Evolutionary conservation across 495 filamentous ascomycete genomes (phyloP), one percentile per base, ranked within the genome.

Genomic region (Thermothielavioides terrestris): DNA sequence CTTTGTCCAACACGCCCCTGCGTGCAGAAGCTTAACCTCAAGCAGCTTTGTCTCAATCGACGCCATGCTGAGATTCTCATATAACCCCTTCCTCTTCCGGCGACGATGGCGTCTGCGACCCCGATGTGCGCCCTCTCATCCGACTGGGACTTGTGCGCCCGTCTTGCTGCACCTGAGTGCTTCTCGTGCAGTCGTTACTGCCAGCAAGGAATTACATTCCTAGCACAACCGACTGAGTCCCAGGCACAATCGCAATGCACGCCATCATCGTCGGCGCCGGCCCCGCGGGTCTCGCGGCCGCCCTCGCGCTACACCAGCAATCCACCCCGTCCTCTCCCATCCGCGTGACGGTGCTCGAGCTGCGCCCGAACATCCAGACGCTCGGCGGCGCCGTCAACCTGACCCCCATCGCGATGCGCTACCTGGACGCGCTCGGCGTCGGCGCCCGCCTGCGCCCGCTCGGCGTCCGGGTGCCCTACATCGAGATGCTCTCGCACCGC

Each of bases 361-460:
- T 78, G 35, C 74, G 80, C 35, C 67, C 77, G 15, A n/a, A 25
- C 22, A 56, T 72, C 11, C 75, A 74, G 3, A 77, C 77, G 3
- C 76, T 80, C 11, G 80, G 80, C 22, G 80, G 80, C 22, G 76
- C 78, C 10, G 74, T 84, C 46, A 82, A 81, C 61, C 66, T 84
- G 17, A 81, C 80, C 1, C 80, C 80, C 2, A 77, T 78, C 23
- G 79, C 80, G 3, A 69, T 83, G 21, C 68, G 77, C 6, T 70
- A 80, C 53, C 71, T 84, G 3, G 73, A 78, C 45, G 68, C 69
- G 32, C 66, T 84, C 2, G 79, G 76, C 10, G 75, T 79, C 26
- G 35, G 66, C 23, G 57, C 70, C 34, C 64, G 70, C 46, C 45
- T 77, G 44, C 59, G 69, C 36, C 58, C 64, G 5, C 59, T 71